A percentile compares a stretch with the other conserved stretches of the same genome.
phyloP scores from a whole-genome alignment of 2,329 filamentous ascomycete genomes.

The Paracamarosporium sp. region DNA sequence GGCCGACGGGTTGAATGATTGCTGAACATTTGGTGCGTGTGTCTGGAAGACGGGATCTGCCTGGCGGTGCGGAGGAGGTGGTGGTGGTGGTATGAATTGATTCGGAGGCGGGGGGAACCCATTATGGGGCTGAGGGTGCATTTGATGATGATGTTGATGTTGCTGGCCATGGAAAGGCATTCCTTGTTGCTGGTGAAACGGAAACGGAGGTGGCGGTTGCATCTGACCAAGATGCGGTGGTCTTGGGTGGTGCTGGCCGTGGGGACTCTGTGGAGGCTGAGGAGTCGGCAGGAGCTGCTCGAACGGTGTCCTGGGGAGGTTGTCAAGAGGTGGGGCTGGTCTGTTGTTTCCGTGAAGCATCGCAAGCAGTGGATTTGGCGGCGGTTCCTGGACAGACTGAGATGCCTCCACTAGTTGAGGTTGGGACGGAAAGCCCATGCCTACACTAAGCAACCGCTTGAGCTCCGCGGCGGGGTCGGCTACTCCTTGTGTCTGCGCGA shows the following conservation, averaged over 20 bases:
- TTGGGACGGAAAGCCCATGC: constrained; percentile 42
- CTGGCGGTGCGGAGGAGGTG: constrained; percentile 24
- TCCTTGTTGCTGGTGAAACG: constrained; percentile 48
- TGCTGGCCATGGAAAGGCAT: constrained; percentile 38
- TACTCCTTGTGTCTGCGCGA: constrained; percentile 25
- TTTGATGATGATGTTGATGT: constrained; percentile 29
- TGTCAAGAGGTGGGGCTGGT: constrained; percentile 16
- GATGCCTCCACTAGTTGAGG: constrained; percentile 43
- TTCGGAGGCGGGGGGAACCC: constrained; percentile 27
- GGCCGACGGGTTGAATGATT: constrained; percentile 32
- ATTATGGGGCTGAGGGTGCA: constrained; percentile 27
- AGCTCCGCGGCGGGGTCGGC: constrained; percentile 59
- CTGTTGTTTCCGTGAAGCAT: constrained; percentile 53
- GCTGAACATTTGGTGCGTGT: constrained; percentile 29
- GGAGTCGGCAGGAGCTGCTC: constrained; percentile 61
- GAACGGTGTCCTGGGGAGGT: constrained; percentile 54
- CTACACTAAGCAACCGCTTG: constrained; percentile 58
- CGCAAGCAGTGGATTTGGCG: constrained; percentile 59
- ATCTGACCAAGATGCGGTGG: constrained; percentile 57
- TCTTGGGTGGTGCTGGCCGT: constrained; percentile 61
- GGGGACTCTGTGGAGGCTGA: constrained; percentile 62
- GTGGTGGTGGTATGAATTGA: constrained; percentile 30
- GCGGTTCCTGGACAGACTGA: constrained; percentile 34
- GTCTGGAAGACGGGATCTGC: constrained; percentile 19
- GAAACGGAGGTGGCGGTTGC: constrained; percentile 59